phyloP scores from a whole-genome alignment of 805 yeast genomes.

The Pichia heedii region DNA sequence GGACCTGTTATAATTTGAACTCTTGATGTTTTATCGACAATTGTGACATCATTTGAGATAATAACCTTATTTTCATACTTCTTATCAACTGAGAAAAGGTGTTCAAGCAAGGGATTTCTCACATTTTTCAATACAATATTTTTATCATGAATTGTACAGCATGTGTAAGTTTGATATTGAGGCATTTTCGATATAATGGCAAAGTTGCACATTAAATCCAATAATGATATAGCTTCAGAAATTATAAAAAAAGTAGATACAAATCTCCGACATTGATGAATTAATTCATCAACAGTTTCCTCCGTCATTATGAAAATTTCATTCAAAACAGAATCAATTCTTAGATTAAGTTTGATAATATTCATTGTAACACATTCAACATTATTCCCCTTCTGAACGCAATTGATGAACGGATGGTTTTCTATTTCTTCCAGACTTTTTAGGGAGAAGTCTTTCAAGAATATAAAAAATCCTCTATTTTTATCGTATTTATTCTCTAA shows the following conservation, averaged over 20 bases:
- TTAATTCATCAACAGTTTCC: slow-evolving; percentile 27
- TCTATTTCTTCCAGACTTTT: not conserved
- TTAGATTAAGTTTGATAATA: slow-evolving; percentile 31
- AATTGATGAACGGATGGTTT: slow-evolving; percentile 26
- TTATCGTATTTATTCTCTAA: slow-evolving; percentile 29
- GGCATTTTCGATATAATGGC: slow-evolving; percentile 20
- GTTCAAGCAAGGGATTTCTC: slow-evolving; percentile 37
- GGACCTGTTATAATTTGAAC: slow-evolving; percentile 49
- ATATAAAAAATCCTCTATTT: slow-evolving; percentile 31
- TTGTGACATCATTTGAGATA: slow-evolving; percentile 29
- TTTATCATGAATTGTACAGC: slow-evolving; percentile 32
- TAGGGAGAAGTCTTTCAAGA: slow-evolving; percentile 15
- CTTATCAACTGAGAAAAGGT: not conserved
- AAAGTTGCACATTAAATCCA: slow-evolving; percentile 30
- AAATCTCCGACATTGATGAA: slow-evolving; percentile 19
- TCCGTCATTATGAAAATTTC: slow-evolving; percentile 38
- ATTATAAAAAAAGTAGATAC: slow-evolving; percentile 32
- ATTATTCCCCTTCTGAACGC: slow-evolving; percentile 18
- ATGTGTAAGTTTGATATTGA: slow-evolving; percentile 15
- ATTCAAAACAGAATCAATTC: slow-evolving; percentile 30
- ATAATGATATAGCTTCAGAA: slow-evolving; percentile 34
- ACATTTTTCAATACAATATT: slow-evolving; percentile 23
- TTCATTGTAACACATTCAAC: slow-evolving; percentile 34
- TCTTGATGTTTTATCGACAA: slow-evolving; percentile 28
- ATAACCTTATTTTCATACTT: slow-evolving; percentile 20